Base-by-base conservation (phyloP, 805 yeast species). In the Yarrowia divulgata region DNA sequence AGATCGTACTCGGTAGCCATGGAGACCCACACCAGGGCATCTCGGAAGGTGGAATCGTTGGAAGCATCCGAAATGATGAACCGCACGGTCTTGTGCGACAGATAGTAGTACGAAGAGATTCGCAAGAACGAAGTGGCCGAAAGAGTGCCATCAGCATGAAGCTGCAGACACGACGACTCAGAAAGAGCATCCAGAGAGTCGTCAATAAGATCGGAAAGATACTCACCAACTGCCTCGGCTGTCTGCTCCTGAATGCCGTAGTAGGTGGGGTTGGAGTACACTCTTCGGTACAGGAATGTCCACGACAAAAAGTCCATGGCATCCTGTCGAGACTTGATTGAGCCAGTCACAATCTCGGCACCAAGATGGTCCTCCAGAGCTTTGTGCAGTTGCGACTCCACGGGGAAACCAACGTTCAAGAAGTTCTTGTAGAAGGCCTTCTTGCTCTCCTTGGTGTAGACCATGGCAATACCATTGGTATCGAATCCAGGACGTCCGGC, bases 21-120 rank as follows among this genome's bases (percentile, higher is more conserved):
- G 63, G 89, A 85, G 71, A 87, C 77, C 76, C 87, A 79, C 70
- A 81, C 79, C 79, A 95, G 76, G 81, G 93, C 85, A 67, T 87
- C 85, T 76, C 93, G 79, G 74, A 90, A 87, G 4, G 83, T 75
- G 18, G 83, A 80, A 16, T 77, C 70, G 8, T 79, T 79, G 42
- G 77, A 76, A 18, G 90, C 83, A 67, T 85, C 85, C 16, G 80
- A 80, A 69, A 91, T 79, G 67, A 94, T 81, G 69, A 84, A 85
- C 70, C 97, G 83, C 71, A 95, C 86, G 0, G 98, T 93, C 77
- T 87, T 87, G 78, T 95, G 98, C 0, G 97, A 92, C 74, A 95
- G 83, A 80, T 95, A 95, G 79, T 95, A 95, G 79, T 90, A 95
- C 1, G 98, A 92, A 1, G 97, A 85, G 49, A 95, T 91, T 71